These are phyloP conservation scores for Trichoderma aggressivum DNA, from an alignment of 2,329 filamentous ascomycete species.

Conservation along the genomic window DNA sequence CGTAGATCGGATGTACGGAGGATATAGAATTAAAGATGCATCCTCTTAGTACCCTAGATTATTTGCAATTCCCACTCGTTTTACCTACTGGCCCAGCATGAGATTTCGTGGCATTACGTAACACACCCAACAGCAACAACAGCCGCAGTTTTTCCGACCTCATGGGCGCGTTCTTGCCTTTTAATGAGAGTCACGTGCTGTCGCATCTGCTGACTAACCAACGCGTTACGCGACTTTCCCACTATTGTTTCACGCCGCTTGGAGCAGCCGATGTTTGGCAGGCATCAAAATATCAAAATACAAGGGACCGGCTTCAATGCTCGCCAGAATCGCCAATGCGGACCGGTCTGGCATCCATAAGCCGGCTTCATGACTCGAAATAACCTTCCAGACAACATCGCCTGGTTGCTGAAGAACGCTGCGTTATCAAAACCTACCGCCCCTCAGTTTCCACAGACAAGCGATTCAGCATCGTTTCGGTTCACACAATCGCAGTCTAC, in stretches of 20 bases:
- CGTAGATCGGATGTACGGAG: background rate
- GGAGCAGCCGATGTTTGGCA: background rate
- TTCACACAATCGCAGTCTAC: slow-evolving; percentile 28
- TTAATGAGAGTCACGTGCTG: slow-evolving; percentile 21
- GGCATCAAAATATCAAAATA: background rate
- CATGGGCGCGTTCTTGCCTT: background rate
- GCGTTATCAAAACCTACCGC: slow-evolving; percentile 39
- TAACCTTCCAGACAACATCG: slow-evolving; percentile 55
- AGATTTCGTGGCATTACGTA: background rate
- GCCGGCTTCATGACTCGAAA: slow-evolving; percentile 59
- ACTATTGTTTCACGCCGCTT: slow-evolving; percentile 14
- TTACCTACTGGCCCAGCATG: background rate
- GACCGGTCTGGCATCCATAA: slow-evolving; percentile 23
- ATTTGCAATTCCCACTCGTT: background rate
- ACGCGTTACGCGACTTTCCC: slow-evolving; percentile 31
- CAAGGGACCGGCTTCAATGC: slow-evolving; percentile 23
- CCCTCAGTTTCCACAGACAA: slow-evolving; percentile 36
- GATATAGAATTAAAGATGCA: background rate
- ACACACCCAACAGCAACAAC: background rate
- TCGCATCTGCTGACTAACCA: slow-evolving; percentile 32
- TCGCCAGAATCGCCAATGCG: slow-evolving; percentile 22
- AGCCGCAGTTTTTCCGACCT: background rate
- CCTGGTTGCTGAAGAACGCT: slow-evolving; percentile 54
- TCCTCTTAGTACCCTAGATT: background rate
- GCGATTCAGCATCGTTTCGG: slow-evolving; percentile 27